Evolutionary conservation across 768 basidiomycete species (phyloP).

Genomic region (Pleurotus giganteus): DNA sequence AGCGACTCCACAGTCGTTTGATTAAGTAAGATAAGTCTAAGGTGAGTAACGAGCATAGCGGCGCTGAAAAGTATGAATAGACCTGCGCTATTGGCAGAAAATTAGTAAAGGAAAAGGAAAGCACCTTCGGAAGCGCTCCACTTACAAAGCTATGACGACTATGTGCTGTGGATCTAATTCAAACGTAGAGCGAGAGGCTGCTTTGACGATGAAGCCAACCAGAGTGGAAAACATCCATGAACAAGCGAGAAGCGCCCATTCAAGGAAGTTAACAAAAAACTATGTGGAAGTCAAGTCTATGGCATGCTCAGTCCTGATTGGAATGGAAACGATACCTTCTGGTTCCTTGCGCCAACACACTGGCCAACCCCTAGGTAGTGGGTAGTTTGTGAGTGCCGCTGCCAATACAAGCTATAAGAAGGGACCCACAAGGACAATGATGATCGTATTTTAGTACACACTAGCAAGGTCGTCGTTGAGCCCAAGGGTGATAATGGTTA

Average conservation of each 20-base stretch:
- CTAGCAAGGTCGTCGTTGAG: slow-evolving; percentile 29
- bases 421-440: slow-evolving; percentile 78
- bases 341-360: slow-evolving; percentile 90
- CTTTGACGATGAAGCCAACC: slow-evolving; percentile 46
- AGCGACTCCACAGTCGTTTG: slow-evolving; percentile 85
- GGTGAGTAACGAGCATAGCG: slow-evolving; percentile 56
- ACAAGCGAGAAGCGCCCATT: slow-evolving; percentile 59
- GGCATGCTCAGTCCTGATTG: background rate
- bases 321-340: slow-evolving; percentile 52
- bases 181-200: slow-evolving; percentile 17
- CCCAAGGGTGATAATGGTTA: slow-evolving; percentile 1
- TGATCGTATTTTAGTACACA: slow-evolving; percentile 85
- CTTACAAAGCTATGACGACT: slow-evolving; percentile 73
- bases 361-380: slow-evolving; percentile 79
- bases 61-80: slow-evolving; percentile 72
- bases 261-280: slow-evolving; percentile 85
- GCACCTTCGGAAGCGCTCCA: slow-evolving; percentile 13
- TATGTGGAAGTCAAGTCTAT: slow-evolving; percentile 20
- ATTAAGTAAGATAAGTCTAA: slow-evolving; percentile 57
- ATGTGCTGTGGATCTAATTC: slow-evolving; percentile 66
- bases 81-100: slow-evolving; percentile 44
- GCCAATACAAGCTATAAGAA: slow-evolving; percentile 1
- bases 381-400: slow-evolving; percentile 1
- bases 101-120: background rate
- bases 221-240: slow-evolving; percentile 64